Percentiles rank a stretch among this genome's conserved stretches.
Evolutionary conservation across 1,284 basidiomycete species (phyloP).

Genomic region (Puccinia novopanici): DNA sequence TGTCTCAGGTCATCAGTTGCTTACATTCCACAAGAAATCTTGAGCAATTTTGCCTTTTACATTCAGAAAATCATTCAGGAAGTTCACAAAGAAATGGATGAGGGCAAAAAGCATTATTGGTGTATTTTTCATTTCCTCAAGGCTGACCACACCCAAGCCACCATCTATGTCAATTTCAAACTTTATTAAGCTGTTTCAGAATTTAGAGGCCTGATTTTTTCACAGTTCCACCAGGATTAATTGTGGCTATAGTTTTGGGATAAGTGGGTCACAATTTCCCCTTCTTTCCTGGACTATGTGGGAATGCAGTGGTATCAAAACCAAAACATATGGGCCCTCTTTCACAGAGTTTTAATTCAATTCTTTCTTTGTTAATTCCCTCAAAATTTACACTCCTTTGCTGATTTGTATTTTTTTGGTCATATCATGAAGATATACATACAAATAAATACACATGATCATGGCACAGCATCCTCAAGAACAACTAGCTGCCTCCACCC

Average conservation of each 20-base stretch:
- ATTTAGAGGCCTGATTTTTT: too few species aligned
- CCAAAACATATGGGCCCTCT: too few species aligned
- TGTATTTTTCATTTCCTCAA: background rate
- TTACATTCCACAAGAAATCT: background rate
- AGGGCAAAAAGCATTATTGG: background rate
- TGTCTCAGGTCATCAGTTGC: background rate
- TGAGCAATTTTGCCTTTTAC: background rate
- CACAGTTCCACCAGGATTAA: too few species aligned
- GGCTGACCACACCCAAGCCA: background rate
- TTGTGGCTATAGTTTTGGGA: too few species aligned
- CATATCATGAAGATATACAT: background rate
- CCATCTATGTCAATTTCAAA: too few species aligned
- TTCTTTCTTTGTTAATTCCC: too few species aligned
- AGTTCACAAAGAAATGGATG: background rate
- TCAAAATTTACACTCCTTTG: background rate
- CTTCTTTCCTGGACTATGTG: too few species aligned
- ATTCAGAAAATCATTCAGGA: background rate
- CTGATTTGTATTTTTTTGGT: background rate
- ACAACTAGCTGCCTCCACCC: background rate
- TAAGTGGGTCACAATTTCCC: too few species aligned
- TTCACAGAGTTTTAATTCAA: too few species aligned
- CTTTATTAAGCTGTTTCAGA: too few species aligned
- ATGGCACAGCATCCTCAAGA: background rate
- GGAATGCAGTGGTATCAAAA: too few species aligned
- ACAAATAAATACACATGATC: background rate